Evolutionary conservation across 2,329 filamentous ascomycete species (phyloP), one percentile per base, ranked within the genome.

Genomic region (Biscogniauxia mediterranea): DNA sequence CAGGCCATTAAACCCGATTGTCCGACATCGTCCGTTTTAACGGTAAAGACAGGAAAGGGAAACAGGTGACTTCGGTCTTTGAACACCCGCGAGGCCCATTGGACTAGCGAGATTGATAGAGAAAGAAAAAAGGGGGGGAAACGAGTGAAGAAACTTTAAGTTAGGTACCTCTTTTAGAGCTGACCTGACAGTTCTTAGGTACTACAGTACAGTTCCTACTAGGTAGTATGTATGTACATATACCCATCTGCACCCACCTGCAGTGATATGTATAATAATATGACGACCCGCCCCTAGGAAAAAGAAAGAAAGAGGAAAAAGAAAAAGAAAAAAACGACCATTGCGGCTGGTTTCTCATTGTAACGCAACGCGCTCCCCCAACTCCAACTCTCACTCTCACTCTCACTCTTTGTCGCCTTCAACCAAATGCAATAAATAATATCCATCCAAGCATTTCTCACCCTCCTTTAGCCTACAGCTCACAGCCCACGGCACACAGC

Each of bases 41-140:
- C 23, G 25, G 23, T 25, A 52, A 46, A 42, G 17, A n/a, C 32
- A 20, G 20, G 23, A n/a, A 54, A 17, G 21, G 51, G 23, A 63
- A 66, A 66, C 65, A 66, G 65, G 65, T 66, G 65, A 66, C 63
- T 63, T 66, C 65, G 65, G 65, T 64, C 58, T 59, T 62, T 54
- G 60, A 50, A 59, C 59, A 63, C 55, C 56, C 50, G 50, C 54
- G 19, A 28, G 13, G 2, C 58, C 26, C 62, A 60, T 60, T 64
- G 57, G 28, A 66, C 52, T 53, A 49, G 21, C 52, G 26, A 59
- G 25, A 58, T 60, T 66, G 62, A 64, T 66, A 62, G 62, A 65
- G 65, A 59, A 60, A 62, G 63, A 61, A 65, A 64, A 64, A 63
- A 63, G 55, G 63, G 64, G 59, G 64, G 52, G 56, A 56, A 55